phyloP scores from a whole-genome alignment of 1,284 basidiomycete genomes.

The Tylopilus sp. region DNA sequence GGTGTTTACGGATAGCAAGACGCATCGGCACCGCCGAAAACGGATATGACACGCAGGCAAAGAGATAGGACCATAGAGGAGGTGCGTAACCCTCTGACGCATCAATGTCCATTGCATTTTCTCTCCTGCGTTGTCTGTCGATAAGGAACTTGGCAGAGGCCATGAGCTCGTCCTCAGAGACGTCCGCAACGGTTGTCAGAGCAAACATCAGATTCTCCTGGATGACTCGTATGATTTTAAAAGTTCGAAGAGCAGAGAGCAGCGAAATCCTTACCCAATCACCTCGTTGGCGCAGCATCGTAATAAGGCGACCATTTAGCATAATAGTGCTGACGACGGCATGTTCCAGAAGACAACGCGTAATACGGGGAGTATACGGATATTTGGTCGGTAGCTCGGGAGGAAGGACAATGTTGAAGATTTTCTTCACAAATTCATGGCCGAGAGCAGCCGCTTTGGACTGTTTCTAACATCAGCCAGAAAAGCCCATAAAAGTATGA shows the following conservation, averaged over 20 bases:
- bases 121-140: slow-evolving; percentile 31
- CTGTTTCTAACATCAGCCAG: slow-evolving; percentile 12
- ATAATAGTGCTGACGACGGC: slow-evolving; percentile 55
- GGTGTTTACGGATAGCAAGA: slow-evolving; percentile 49
- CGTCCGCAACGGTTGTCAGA: slow-evolving; percentile 51
- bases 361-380: slow-evolving; percentile 45
- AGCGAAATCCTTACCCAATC: slow-evolving; percentile 58
- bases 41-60: slow-evolving; percentile 48
- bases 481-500: neutral
- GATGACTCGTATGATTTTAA: slow-evolving; percentile 2
- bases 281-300: slow-evolving; percentile 44
- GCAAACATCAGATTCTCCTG: slow-evolving; percentile 56
- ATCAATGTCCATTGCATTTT: slow-evolving; percentile 57
- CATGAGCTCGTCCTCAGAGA: slow-evolving; percentile 60
- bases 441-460: slow-evolving; percentile 33
- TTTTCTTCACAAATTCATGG: slow-evolving; percentile 53
- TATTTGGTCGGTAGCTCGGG: slow-evolving; percentile 29
- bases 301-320: slow-evolving; percentile 55
- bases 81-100: slow-evolving; percentile 35
- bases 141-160: slow-evolving; percentile 46
- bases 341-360: slow-evolving; percentile 52
- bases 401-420: slow-evolving; percentile 48
- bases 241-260: neutral
- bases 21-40: slow-evolving; percentile 51
- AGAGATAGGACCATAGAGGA: slow-evolving; percentile 49